Percentiles rank a stretch among this genome's conserved stretches.
Evolutionary conservation across 345 rosid species (phyloP).

Genomic region (Pseudoturritis turrita): DNA sequence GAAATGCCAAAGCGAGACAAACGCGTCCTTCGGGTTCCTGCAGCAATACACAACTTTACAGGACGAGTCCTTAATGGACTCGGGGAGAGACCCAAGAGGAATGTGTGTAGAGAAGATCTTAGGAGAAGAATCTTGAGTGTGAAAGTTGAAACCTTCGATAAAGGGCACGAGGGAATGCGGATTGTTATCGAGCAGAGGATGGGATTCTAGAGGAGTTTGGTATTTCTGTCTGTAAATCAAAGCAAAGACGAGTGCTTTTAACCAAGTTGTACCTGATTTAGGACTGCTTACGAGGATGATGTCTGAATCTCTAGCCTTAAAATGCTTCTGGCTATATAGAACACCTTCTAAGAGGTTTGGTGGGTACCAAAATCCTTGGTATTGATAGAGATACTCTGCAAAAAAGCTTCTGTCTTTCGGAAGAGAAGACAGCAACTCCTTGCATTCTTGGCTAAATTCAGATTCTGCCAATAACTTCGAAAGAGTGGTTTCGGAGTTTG

Average conservation of each 20-base stretch:
- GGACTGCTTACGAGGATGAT: constrained; percentile 47
- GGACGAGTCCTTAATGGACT: constrained; percentile 28
- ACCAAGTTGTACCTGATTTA: constrained; percentile 62
- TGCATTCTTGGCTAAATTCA: constrained; percentile 29
- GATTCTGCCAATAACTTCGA: constrained; percentile 38
- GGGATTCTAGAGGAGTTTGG: constrained; percentile 23
- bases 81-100: constrained; percentile 38
- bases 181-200: constrained; percentile 44
- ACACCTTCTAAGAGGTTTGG: constrained; percentile 39
- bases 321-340: constrained; percentile 39
- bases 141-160: constrained; percentile 32
- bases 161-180: constrained; percentile 43
- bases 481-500: constrained; percentile 7
- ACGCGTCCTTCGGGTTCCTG: constrained; percentile 53
- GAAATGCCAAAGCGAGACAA: constrained; percentile 60
- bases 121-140: constrained; percentile 31
- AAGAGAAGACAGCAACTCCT: constrained; percentile 32
- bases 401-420: constrained; percentile 41
- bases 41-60: constrained; percentile 56
- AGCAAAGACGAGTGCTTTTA: constrained; percentile 47
- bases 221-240: constrained; percentile 24
- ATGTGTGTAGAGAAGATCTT: constrained; percentile 48
- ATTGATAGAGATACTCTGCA: constrained; percentile 32
- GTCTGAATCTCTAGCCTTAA: constrained; percentile 40
- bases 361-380: constrained; percentile 56